Base-by-base conservation (phyloP, 2,329 filamentous ascomycete genomes). In the Cadophora luteo-olivacea region DNA sequence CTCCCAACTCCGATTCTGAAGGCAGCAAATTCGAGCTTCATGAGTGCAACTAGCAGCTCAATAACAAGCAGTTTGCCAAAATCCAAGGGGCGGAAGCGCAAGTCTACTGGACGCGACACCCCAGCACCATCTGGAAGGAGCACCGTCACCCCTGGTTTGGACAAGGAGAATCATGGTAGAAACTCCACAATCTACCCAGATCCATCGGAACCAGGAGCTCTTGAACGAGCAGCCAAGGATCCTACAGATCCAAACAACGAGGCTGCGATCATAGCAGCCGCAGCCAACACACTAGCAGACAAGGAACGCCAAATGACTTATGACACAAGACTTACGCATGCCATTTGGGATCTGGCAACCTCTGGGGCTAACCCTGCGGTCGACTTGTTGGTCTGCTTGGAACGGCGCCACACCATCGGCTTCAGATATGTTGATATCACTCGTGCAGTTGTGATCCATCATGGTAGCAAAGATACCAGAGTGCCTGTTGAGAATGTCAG, bases 391-490 rank as follows among this genome's bases (percentile, higher is more conserved):
- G 92, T 97, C 6, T 99, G 96, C 77, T 85, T 99, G 1, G 96
- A 99, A 80, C 89, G 96, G 25, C 88, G 92, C 33, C 93, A 97
- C 75, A 90, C 92, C 0, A 97, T 99, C 75, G 96, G 96, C 0
- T 99, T 99, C 82, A 89, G 94, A 61, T 99, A 99, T 77, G 95
- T 97, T 22, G 96, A 99, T 78, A 97, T 99, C 73, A 97, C 92
- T 6, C 88, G 94, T 9, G 88, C 93, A 0, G 92, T 98, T 0
- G 91, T 97, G 29, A 97, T 99, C 72, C 95, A 97, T 76, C 96
- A 99, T 78, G 96, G 96, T 48, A 93, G 89, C 76, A 90, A 92
- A 74, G 96, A 99, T 77, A 94, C 91, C 7, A 88, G 96, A 29
- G 96, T 99, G 1, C 96, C 96, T 0, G 91, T 97, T 16, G 96